Conservation (phyloP, 352 stramenopile genomes). For the Pythium guiyangense region DNA sequence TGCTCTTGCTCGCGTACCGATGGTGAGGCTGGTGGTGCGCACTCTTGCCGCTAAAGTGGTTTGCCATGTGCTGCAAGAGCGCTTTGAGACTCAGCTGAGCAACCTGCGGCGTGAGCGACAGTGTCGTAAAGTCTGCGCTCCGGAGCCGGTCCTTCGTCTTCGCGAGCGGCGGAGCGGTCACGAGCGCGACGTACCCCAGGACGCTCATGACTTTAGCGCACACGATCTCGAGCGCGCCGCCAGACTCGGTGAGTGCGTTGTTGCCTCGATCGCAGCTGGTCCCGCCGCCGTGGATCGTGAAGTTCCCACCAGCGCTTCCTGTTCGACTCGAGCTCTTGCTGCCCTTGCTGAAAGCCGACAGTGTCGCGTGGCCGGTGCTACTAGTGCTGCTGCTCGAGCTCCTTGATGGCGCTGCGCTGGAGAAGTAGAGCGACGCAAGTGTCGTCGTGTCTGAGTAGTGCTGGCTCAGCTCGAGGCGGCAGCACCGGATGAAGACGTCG, state of each 20-base stretch:
- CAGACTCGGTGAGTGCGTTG: conserved; percentile 1
- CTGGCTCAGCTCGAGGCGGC: conserved; percentile 21
- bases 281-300: conserved; percentile 7
- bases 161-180: conserved; percentile 26
- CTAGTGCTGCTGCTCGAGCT: background rate
- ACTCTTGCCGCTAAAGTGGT: conserved; percentile 29
- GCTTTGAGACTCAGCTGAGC: conserved; percentile 40
- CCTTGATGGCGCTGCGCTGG: background rate
- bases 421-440: conserved; percentile 14
- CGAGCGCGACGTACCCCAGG: conserved; percentile 22
- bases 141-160: conserved; percentile 21
- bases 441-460: conserved; percentile 15
- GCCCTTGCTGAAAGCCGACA: background rate
- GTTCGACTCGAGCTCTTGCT: conserved; percentile 1
- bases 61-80: conserved; percentile 47
- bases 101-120: conserved; percentile 20
- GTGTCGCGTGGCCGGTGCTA: background rate
- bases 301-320: conserved; percentile 6
- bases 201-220: conserved; percentile 12
- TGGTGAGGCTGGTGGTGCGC: background rate
- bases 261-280: background rate
- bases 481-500: conserved; percentile 56
- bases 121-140: conserved; percentile 1
- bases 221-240: conserved; percentile 11
- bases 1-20: conserved; percentile 23